Conservation (phyloP, 176 grass and related monocot genomes). For the Musa acuminata region DNA sequence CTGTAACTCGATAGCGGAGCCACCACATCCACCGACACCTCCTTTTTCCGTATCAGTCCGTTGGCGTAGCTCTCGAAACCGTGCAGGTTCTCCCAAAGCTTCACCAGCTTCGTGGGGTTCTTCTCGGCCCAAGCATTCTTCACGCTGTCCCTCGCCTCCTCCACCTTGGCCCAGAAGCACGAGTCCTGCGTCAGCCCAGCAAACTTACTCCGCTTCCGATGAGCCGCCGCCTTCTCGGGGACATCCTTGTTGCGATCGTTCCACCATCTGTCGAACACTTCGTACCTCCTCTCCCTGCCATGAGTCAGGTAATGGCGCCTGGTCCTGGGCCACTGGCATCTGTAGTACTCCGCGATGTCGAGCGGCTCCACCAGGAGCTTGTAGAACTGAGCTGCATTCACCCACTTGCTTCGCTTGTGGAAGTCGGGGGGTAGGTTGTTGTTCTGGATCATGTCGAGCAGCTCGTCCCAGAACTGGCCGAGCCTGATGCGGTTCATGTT, state of each 20-base stretch:
- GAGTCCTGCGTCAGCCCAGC: slow-evolving; percentile 90
- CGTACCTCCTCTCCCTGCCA: slow-evolving; percentile 64
- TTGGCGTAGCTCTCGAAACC: slow-evolving; percentile 59
- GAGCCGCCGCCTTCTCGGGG: not conserved
- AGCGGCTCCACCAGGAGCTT: slow-evolving; percentile 87
- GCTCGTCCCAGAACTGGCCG: slow-evolving; percentile 68
- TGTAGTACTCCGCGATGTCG: slow-evolving; percentile 82
- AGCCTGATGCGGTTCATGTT: slow-evolving; percentile 65
- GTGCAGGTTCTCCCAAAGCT: slow-evolving; percentile 29
- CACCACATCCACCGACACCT: slow-evolving; percentile 72
- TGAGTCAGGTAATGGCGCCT: slow-evolving; percentile 60
- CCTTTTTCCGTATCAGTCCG: slow-evolving; percentile 55
- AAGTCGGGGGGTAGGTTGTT: slow-evolving; percentile 76
- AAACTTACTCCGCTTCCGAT: slow-evolving; percentile 56
- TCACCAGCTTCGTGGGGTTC: slow-evolving; percentile 12
- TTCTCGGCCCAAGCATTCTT: slow-evolving; percentile 28
- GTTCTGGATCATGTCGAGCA: slow-evolving; percentile 72
- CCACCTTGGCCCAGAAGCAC: slow-evolving; percentile 90
- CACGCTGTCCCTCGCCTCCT: slow-evolving; percentile 49
- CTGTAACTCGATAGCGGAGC: slow-evolving; percentile 83
- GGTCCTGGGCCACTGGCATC: slow-evolving; percentile 38
- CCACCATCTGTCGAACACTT: slow-evolving; percentile 96
- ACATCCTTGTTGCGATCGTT: slow-evolving; percentile 15
- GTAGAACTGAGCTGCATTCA: slow-evolving; percentile 84
- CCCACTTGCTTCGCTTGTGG: slow-evolving; percentile 80